These are phyloP conservation scores for Pythium grandisporangium DNA, from an alignment of 352 stramenopile species.

Conservation along the genomic window DNA sequence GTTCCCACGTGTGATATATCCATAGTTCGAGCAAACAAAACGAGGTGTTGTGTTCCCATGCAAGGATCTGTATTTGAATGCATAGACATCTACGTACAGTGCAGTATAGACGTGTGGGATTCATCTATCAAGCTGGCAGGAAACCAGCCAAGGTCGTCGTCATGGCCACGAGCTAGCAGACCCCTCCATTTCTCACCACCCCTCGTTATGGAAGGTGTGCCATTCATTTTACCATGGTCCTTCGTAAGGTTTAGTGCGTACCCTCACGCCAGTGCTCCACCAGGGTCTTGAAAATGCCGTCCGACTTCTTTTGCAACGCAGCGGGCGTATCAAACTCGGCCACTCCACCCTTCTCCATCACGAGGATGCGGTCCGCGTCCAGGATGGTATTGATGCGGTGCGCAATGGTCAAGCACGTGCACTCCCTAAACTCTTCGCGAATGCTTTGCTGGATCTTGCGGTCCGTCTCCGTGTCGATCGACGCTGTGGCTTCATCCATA, in stretches of 20 bases:
- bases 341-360: constrained; percentile 91
- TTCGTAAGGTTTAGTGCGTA: background rate
- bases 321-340: constrained; percentile 92
- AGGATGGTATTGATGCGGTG: constrained; percentile 97
- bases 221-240: too few species aligned
- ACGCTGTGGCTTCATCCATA: constrained; percentile 96
- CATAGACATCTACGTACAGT: too few species aligned
- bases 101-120: too few species aligned
- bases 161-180: too few species aligned
- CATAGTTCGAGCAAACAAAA: too few species aligned
- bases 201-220: too few species aligned
- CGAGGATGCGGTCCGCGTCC: constrained; percentile 92
- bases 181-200: too few species aligned
- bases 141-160: too few species aligned
- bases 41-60: too few species aligned
- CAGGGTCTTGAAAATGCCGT: constrained; percentile 65
- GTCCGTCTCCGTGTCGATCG: constrained; percentile 82
- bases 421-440: constrained; percentile 88
- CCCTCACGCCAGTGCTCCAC: constrained; percentile 72
- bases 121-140: too few species aligned
- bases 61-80: too few species aligned
- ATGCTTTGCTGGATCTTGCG: constrained; percentile 85
- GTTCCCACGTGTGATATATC: too few species aligned
- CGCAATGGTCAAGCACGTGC: constrained; percentile 95
- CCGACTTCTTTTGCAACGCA: constrained; percentile 47